Conservation (phyloP, 169 alveolate species). For the Haemoproteus tartakovskyi region DNA sequence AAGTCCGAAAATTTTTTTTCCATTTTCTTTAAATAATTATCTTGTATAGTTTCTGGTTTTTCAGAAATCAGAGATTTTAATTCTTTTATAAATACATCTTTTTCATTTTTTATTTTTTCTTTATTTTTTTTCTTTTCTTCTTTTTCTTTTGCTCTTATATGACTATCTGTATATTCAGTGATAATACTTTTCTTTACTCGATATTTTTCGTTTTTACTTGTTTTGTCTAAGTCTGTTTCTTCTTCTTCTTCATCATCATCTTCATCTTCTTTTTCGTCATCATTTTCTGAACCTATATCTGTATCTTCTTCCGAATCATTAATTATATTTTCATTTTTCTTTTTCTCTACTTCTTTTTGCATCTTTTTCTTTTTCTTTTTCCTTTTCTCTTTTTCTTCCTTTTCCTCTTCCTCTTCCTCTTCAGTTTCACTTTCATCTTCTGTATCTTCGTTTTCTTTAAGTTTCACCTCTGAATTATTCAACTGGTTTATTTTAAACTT, state of each 20-base stretch:
- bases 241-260: constrained; percentile 17
- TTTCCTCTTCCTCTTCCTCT: constrained; percentile 38
- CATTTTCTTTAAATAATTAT: constrained; percentile 67
- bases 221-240: not conserved
- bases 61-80: constrained; percentile 54
- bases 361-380: constrained; percentile 13
- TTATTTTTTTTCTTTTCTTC: constrained; percentile 64
- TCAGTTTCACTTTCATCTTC: not conserved
- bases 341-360: constrained; percentile 1
- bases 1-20: constrained; percentile 61
- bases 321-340: not conserved
- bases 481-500: constrained; percentile 60
- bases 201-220: constrained; percentile 35
- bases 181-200: constrained; percentile 61
- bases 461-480: constrained; percentile 11
- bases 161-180: constrained; percentile 66
- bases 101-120: constrained; percentile 48
- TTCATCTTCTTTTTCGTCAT: constrained; percentile 28
- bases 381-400: constrained; percentile 20
- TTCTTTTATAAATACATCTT: constrained; percentile 45
- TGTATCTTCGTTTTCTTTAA: not conserved
- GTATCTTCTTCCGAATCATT: not conserved
- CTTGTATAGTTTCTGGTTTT: constrained; percentile 69
- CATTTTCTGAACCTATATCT: constrained; percentile 21
- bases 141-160: constrained; percentile 45